phyloP scores from a whole-genome alignment of 129 eudicot species.

The Flaveria robusta region DNA sequence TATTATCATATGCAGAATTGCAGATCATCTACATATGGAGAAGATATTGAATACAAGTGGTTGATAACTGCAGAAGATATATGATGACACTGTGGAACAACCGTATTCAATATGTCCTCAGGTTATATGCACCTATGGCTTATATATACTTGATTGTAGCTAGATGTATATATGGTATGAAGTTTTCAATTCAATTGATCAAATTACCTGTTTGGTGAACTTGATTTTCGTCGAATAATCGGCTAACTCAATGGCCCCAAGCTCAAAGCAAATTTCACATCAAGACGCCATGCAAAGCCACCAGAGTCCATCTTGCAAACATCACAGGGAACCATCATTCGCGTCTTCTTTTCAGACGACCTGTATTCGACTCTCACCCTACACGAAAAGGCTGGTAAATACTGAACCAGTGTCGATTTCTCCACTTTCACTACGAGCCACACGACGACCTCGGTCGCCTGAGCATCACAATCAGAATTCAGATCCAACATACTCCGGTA shows the following conservation, averaged over 20 bases:
- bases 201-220: constrained; percentile 33
- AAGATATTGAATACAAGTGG: constrained; percentile 23
- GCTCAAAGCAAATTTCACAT: constrained; percentile 60
- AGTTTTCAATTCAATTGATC: constrained; percentile 11
- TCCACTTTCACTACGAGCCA: constrained; percentile 44
- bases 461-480: not conserved
- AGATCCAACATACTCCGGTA: constrained; percentile 51
- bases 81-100: too few species aligned
- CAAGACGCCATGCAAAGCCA: constrained; percentile 78
- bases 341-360: constrained; percentile 35
- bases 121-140: constrained; percentile 18
- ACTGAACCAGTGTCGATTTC: constrained; percentile 38
- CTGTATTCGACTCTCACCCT: constrained; percentile 55
- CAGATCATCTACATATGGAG: not conserved
- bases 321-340: constrained; percentile 64
- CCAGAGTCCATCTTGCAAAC: constrained; percentile 75
- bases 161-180: not conserved
- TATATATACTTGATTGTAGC: constrained; percentile 14
- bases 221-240: constrained; percentile 20
- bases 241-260: constrained; percentile 47
- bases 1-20: constrained; percentile 35
- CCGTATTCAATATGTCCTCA: constrained; percentile 6
- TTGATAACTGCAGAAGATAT: constrained; percentile 12
- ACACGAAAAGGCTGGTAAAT: constrained; percentile 59
- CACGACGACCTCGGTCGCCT: constrained; percentile 42